Evolutionary conservation across 129 eudicot species (phyloP), one percentile per base, ranked within the genome.

Genomic region (Saposhnikovia divaricata): DNA sequence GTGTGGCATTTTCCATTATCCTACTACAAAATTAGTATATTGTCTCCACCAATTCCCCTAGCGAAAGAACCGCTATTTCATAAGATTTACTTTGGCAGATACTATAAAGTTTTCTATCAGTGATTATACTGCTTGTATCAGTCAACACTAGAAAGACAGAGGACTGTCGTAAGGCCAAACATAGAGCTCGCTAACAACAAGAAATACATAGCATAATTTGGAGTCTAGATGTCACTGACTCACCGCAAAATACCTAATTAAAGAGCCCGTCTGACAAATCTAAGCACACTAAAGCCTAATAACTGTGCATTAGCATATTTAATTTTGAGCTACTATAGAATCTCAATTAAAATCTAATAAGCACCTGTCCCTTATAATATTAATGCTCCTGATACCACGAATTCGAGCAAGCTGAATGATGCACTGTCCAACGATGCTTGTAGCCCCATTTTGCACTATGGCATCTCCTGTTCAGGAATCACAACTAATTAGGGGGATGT

Each of bases 401-500:
- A 75, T 77, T 57, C 84, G 85, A 71, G 97, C 96, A 75, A 96
- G 97, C 85, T 96, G 99, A 82, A 96, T 92, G 81, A 92, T 84
- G 79, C 99, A 96, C 85, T 90, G 99, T 50, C 99, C 99, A 76
- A 96, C 99, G 69, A 96, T 92, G 88, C 99, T 92, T 11, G 97
- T 96, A 34, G 99, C 96, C 61, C 99, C 97, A 78, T 96, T 96
- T 84, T 96, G 99, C 87, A 96, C 97, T 88, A 96, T 86, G 23
- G 96, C 71, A 78, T 96, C 99, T 55, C 99, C 98, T 94, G 55
- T 46, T 78, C 71, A 81, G 70, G 27, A 13, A 68, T 34, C 21
- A 51, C 34, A 71, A 43, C 72, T 70, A 69, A 82, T 83, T 39
- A 81, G 77, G 40, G 43, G 74, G 55, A 79, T 74, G 72, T 50